These are phyloP conservation scores for Fusarium continuum DNA, from an alignment of 2,329 filamentous ascomycete species.

Conservation along the genomic window DNA sequence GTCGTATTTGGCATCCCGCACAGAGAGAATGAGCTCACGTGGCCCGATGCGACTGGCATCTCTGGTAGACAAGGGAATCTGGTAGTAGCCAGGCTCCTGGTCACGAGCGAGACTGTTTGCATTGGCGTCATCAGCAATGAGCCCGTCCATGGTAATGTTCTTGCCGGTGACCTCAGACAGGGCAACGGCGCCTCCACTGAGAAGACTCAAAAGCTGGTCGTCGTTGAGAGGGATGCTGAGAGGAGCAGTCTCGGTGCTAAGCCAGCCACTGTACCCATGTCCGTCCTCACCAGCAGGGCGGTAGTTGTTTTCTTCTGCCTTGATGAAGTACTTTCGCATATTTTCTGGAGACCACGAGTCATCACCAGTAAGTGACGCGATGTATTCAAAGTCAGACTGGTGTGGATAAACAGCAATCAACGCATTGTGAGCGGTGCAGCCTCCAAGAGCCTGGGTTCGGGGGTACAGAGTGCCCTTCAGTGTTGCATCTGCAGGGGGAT, in stretches of 20 bases:
- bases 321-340: slow-evolving; percentile 68
- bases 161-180: slow-evolving; percentile 13
- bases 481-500: slow-evolving; percentile 52
- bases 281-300: slow-evolving; percentile 15
- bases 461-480: slow-evolving; percentile 59
- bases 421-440: slow-evolving; percentile 68
- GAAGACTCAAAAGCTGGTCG: slow-evolving; percentile 26
- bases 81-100: slow-evolving; percentile 55
- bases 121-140: slow-evolving; percentile 32
- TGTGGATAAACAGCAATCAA: slow-evolving; percentile 67
- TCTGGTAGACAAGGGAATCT: slow-evolving; percentile 65
- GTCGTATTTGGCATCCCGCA: slow-evolving; percentile 25
- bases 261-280: slow-evolving; percentile 39
- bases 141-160: slow-evolving; percentile 26
- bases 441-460: slow-evolving; percentile 57
- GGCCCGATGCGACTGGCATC: slow-evolving; percentile 61
- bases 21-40: slow-evolving; percentile 62
- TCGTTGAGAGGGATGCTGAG: slow-evolving; percentile 29
- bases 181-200: slow-evolving; percentile 21
- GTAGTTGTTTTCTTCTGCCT: slow-evolving; percentile 66
- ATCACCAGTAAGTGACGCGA: slow-evolving; percentile 68
- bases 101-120: slow-evolving; percentile 33
- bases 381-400: slow-evolving; percentile 66
- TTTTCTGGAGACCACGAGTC: slow-evolving; percentile 64
- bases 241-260: slow-evolving; percentile 31